These are phyloP conservation scores for Rhytidiadelphus loreus DNA, from an alignment of 225 moss, liverwort and hornwort species.

Conservation along the genomic window DNA sequence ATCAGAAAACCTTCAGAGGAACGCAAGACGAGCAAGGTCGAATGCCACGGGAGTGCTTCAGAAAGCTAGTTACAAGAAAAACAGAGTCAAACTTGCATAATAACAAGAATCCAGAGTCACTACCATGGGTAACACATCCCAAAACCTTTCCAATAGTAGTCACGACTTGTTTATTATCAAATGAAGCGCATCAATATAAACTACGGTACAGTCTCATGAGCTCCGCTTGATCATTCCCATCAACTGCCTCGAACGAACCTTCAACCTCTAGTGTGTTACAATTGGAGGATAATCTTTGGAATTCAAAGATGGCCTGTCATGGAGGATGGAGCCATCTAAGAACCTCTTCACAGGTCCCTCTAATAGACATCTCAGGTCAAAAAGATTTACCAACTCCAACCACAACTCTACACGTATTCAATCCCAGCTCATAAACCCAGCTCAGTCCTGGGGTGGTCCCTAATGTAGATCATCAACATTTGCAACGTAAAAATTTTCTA, in stretches of 20 bases:
- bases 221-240: constrained; percentile 1
- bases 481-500: not conserved
- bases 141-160: not conserved
- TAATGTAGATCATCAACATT: not conserved
- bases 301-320: not conserved
- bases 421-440: not conserved
- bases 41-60: not conserved
- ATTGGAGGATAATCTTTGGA: not conserved
- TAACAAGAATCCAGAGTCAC: not conserved
- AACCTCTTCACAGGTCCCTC: not conserved
- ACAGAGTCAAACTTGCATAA: not conserved
- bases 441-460: not conserved
- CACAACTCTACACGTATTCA: not conserved
- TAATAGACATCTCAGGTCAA: not conserved
- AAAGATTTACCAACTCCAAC: not conserved
- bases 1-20: not conserved
- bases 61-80: not conserved
- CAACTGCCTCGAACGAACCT: not conserved
- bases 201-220: constrained; percentile 6
- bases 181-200: not conserved
- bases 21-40: not conserved
- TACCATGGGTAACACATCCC: not conserved
- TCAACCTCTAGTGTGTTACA: not conserved
- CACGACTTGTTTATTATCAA: constrained; percentile 5
- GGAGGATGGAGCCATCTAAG: not conserved